Percentiles rank a stretch among this genome's conserved stretches.
phyloP scores from a whole-genome alignment of 1,284 basidiomycete genomes.

The Cutaneotrichosporon curvatum region DNA sequence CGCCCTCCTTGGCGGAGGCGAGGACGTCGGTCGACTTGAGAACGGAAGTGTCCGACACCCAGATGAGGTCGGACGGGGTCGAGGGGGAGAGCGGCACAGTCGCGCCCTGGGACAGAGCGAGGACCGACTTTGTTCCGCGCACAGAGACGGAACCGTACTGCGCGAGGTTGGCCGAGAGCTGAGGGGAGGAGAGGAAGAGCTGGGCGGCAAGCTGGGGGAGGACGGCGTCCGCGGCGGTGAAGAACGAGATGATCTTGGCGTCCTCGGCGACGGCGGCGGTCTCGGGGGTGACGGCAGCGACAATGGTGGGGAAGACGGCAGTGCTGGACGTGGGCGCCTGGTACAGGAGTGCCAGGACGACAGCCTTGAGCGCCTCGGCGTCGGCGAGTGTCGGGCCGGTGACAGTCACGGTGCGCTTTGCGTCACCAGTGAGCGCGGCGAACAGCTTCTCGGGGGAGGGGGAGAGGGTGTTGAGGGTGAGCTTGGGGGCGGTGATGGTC shows the following conservation, averaged over 20 bases:
- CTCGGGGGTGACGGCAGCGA: constrained; percentile 29
- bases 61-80: constrained; percentile 36
- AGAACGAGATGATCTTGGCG: constrained; percentile 47
- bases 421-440: constrained; percentile 25
- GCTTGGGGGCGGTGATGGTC: constrained; percentile 22
- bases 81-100: constrained; percentile 18
- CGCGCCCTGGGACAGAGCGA: constrained; percentile 31
- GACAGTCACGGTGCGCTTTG: constrained; percentile 33
- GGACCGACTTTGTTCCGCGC: constrained; percentile 43
- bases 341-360: constrained; percentile 50
- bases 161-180: constrained; percentile 37
- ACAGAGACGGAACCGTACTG: constrained; percentile 41
- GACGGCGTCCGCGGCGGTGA: constrained; percentile 40
- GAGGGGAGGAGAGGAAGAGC: constrained; percentile 45
- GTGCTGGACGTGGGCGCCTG: constrained; percentile 37
- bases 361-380: constrained; percentile 39
- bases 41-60: constrained; percentile 45
- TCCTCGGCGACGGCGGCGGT: constrained; percentile 15
- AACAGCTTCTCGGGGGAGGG: constrained; percentile 31
- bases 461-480: constrained; percentile 37
- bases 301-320: constrained; percentile 37
- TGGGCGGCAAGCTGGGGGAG: constrained; percentile 43
- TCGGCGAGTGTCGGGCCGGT: constrained; percentile 34
- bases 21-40: constrained; percentile 43
- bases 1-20: constrained; percentile 33